Conservation (phyloP, 164 flowering plant genomes). For the Annona cherimola region DNA sequence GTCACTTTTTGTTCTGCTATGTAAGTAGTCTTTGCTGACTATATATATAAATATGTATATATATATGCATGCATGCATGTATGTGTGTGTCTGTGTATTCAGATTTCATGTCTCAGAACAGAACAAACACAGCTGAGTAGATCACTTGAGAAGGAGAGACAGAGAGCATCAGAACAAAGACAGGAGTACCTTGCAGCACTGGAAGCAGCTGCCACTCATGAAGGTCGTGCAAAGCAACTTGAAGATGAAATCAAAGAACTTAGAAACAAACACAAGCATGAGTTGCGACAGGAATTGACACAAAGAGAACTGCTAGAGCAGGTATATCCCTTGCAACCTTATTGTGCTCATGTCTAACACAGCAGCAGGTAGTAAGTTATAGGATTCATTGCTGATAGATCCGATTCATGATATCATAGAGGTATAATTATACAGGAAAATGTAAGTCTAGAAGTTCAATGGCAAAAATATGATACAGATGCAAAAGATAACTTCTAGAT, state of each 20-base stretch:
- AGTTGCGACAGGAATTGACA: slow-evolving; percentile 58
- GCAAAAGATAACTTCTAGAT: too few species aligned
- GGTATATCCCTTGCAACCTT: slow-evolving; percentile 30
- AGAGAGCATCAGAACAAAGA: slow-evolving; percentile 91
- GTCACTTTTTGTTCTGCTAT: neutral
- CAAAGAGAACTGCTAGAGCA: slow-evolving; percentile 72
- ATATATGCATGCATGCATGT: too few species aligned
- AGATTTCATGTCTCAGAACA: slow-evolving; percentile 96
- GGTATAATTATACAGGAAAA: neutral
- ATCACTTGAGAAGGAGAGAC: slow-evolving; percentile 96
- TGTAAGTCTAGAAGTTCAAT: neutral
- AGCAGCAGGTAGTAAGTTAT: neutral
- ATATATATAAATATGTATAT: slow-evolving; percentile 4
- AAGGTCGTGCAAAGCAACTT: slow-evolving; percentile 82
- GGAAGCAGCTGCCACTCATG: slow-evolving; percentile 91
- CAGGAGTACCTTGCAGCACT: slow-evolving; percentile 92
- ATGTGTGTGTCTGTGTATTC: slow-evolving; percentile 6
- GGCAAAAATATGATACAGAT: neutral
- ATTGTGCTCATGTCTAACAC: neutral
- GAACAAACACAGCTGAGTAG: slow-evolving; percentile 85
- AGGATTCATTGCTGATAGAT: neutral
- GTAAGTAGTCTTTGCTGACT: slow-evolving; percentile 17
- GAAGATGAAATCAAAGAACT: slow-evolving; percentile 79
- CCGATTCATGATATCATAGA: neutral
- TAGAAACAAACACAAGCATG: slow-evolving; percentile 74